Evolutionary conservation across 2,329 filamentous ascomycete species (phyloP), one percentile per base, ranked within the genome.

Genomic region (Aureobasidium mangrovei): DNA sequence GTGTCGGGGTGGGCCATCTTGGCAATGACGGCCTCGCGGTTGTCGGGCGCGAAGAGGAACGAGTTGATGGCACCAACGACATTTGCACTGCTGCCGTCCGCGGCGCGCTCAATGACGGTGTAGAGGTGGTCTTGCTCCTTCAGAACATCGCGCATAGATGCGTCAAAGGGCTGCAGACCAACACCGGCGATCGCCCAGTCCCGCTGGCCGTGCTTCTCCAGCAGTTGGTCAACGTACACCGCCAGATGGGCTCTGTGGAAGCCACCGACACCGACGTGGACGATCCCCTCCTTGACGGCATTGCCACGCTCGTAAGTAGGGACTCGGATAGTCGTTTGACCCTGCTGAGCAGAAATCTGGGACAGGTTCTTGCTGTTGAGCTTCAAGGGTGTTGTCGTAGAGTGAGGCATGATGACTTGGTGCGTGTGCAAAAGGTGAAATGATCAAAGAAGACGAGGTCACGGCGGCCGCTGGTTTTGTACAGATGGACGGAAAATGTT

Each of bases 1-100:
- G 76, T 79, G 61, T 78, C 75, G 0, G 74, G 70, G 66, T 77
- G 71, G 1, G 76, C 76, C 76, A 79, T 77, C 70, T 79, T 79
- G 61, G 70, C 72, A 32, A 79, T 72, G 57, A 78, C 75, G 35
- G 75, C 74, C 66, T 76, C 70, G 47, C 73, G 71, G 64, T 77
- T 61, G 60, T 77, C 76, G 4, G 76, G 75, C 0, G 76, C 76
- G 56, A 74, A 78, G 43, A 79, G 69, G 67, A 72, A 79, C 4
- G 70, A 75, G 59, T 72, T 76, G 69, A 79, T 78, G 68, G 74
- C 76, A 60, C 76, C 76, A 27, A 78, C 63, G 12, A 79, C 69
- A 46, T 74, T 67, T 60, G 76, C 73, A 45, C 61, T 60, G 69
- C 71, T 78, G 46, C 76, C 75, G 57, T 71, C 69, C 56, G 74